Percentiles rank a stretch among this genome's conserved stretches.
Conservation (phyloP, 352 stramenopile genomes). For the Phytophthora capsici region DNA sequence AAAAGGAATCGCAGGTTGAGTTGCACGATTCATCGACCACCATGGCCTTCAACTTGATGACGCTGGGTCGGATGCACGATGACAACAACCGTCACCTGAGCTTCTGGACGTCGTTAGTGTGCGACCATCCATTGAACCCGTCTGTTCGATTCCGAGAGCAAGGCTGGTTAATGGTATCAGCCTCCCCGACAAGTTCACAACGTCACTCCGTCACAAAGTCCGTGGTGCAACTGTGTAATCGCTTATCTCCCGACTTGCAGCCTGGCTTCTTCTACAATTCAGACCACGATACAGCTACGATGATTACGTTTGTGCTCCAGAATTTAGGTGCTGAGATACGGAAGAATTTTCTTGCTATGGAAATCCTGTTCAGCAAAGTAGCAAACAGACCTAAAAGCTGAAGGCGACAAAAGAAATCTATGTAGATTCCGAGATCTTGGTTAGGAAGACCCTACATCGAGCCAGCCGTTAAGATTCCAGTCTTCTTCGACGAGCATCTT, state of each 20-base stretch:
- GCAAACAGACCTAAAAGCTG: too few species aligned
- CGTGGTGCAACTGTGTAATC: conserved; percentile 9
- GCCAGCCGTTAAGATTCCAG: conserved; percentile 42
- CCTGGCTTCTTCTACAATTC: neutral
- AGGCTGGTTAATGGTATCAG: conserved; percentile 16
- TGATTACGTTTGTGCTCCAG: conserved; percentile 14
- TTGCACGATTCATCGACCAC: conserved; percentile 1
- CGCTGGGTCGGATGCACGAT: conserved; percentile 11
- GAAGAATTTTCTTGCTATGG: conserved; percentile 3
- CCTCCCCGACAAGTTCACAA: conserved; percentile 2
- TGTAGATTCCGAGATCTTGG: too few species aligned
- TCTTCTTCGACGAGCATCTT: conserved; percentile 50
- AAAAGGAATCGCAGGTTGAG: conserved; percentile 14
- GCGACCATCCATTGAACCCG: conserved; percentile 3
- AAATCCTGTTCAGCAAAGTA: neutral
- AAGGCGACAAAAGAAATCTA: too few species aligned
- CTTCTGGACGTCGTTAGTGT: conserved; percentile 16
- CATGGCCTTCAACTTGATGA: conserved; percentile 6
- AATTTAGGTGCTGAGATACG: conserved; percentile 7
- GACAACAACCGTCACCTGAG: conserved; percentile 4
- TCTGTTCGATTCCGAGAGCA: conserved; percentile 14
- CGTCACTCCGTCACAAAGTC: too few species aligned
- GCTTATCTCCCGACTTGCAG: conserved; percentile 11
- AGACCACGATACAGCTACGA: neutral
- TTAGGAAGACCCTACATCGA: neutral